Evolutionary conservation across 805 yeast species (phyloP), one percentile per base, ranked within the genome.

Genomic region (Ogataea methylovora): DNA sequence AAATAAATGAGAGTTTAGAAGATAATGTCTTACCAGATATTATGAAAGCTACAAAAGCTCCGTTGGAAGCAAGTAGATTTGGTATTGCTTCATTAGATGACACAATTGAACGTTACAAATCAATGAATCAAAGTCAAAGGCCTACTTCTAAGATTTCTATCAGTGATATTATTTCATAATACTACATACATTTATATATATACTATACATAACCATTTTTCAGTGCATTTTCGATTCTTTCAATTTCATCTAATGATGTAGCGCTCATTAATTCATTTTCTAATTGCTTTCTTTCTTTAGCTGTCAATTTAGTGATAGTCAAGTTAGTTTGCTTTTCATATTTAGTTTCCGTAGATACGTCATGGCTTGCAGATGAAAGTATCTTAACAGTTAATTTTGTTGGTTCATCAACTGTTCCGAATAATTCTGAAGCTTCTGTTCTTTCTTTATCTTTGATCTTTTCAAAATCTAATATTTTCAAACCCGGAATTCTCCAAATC

Each of bases 191-290:
- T 23, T 17, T 28, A 8, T 24, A 13, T 4, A 7, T n/a, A 8
- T 17, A 5, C 20, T 24, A 23, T 16, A 22, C 13, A 18, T 10
- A 27, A 22, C 16, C 76, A 23, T 52, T 58, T 36, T 57, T 56
- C 29, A 82, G 58, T 15, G 73, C 63, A 19, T 57, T 61, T 51
- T 85, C 94, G 17, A 87, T 71, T 33, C 73, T 60, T 38, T 79
- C 83, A 6, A 87, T 83, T 42, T 88, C 96, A 5, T 71, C 83
- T 37, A 88, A 51, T 33, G 78, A 75, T 4, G 76, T 67, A 1
- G 96, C 94, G 22, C 58, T 61, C 34, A 67, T 65, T 36, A 88
- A 61, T 41, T 74, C 69, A 27, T 62, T 50, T 41, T 77, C 65
- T 32, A 88, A 56, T 30, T 59, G 56, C 11, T 56, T 54, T 37